Evolutionary conservation across 345 rosid genomes (phyloP), one percentile per base, ranked within the genome.

Genomic region (Rhodamnia argentea): DNA sequence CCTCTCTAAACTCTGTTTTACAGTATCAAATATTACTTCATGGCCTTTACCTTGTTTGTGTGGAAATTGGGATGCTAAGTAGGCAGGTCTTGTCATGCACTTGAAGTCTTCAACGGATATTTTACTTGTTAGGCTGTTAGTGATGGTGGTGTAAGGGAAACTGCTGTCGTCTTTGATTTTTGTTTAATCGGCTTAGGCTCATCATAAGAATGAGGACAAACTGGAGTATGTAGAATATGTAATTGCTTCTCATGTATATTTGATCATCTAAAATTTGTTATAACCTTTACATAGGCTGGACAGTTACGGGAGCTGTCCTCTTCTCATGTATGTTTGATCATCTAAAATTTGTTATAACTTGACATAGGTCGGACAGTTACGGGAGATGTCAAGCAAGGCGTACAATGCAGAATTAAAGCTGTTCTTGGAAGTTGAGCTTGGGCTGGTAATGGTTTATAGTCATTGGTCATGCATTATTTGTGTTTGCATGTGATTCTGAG

Each of bases 331-430:
- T 70, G 37, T 70, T 22, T 10, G 26, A 32, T 37, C 14, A 32
- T 70, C 57, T 83, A 83, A 83, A 23, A 22, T 50, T 16, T 27
- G 53, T n/a, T 27, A 32, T 78, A n/a, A 32, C 64, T 53, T 59
- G 37, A 52, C 26, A n/a, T 62, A 97, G 99, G 99, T 96, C 87
- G 99, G 98, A 86, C 98, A 94, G 84, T 90, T 97, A 90, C 94
- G 94, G 89, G 99, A 97, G 88, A 93, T 92, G 53, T 93, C 95
- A 57, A 96, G 94, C 90, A 96, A 95, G 92, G 88, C 93, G 20
- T 90, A 89, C 88, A 95, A 91, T 90, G 97, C 98, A 9, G 99
- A 97, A 86, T 86, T 97, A 83, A 97, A 96, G 88, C 85, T 97
- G 86, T 96, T 95, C 90, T 87, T 97, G 96, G 99, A 97, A 94